A percentile compares a stretch with the other conserved stretches of the same genome.
phyloP scores from a whole-genome alignment of 768 basidiomycete species.

The Auricularia sp. region DNA sequence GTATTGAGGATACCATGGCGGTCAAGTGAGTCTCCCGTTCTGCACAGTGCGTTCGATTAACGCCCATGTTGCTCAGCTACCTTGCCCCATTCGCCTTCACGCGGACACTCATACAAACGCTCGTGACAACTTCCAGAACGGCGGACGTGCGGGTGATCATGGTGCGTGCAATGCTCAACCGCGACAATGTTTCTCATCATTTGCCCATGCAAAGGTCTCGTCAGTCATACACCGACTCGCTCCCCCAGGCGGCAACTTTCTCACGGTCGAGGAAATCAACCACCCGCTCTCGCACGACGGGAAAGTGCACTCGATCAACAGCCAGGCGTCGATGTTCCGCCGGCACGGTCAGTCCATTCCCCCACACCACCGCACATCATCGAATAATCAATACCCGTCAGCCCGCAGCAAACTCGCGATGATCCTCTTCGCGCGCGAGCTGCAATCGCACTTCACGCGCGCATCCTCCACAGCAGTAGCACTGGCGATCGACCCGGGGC shows the following conservation, averaged over 20 bases:
- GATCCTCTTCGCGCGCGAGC: not conserved
- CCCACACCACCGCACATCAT: not conserved
- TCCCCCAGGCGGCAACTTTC: not conserved
- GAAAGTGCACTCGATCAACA: not conserved
- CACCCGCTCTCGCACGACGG: not conserved
- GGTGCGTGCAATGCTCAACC: not conserved
- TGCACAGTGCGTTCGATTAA: not conserved
- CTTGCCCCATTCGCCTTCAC: not conserved
- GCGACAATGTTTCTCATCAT: too few species aligned
- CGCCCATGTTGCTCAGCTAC: not conserved
- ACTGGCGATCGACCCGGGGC: not conserved
- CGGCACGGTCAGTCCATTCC: not conserved
- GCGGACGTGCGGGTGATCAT: not conserved
- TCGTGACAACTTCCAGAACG: not conserved
- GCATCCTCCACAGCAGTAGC: not conserved
- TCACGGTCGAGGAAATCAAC: not conserved
- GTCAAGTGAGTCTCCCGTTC: conserved; percentile 3
- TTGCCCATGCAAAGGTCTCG: not conserved
- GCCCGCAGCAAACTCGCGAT: not conserved
- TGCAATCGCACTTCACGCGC: not conserved
- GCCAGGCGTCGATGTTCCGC: not conserved
- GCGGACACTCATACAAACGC: not conserved
- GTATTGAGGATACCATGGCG: conserved; percentile 3
- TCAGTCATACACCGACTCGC: not conserved
- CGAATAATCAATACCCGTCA: not conserved